phyloP scores from a whole-genome alignment of 352 stramenopile species.

The Pythium aquatile region DNA sequence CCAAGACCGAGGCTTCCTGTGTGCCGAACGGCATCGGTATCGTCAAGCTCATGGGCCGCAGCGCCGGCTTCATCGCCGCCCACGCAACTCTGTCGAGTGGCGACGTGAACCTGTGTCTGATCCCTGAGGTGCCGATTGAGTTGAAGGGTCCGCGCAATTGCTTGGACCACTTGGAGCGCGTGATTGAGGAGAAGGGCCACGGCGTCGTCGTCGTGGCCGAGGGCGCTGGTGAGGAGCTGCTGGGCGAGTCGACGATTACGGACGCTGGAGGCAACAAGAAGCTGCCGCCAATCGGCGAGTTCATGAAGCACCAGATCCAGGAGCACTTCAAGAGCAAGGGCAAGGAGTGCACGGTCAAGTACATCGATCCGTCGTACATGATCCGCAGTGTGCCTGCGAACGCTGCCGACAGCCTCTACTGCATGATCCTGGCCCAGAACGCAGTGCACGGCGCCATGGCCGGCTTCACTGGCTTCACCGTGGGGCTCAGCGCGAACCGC shows the following conservation, averaged over 20 bases:
- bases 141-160: conserved; percentile 91
- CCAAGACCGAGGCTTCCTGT: conserved; percentile 92
- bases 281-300: conserved; percentile 94
- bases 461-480: conserved; percentile 96
- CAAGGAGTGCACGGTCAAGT: conserved; percentile 93
- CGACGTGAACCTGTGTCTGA: conserved; percentile 97
- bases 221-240: conserved; percentile 94
- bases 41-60: conserved; percentile 99
- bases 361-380: conserved; percentile 99
- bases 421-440: conserved; percentile 98
- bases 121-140: conserved; percentile 97
- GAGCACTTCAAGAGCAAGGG: conserved; percentile 91
- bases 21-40: conserved; percentile 98
- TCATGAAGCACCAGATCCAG: conserved; percentile 95
- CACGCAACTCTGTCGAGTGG: conserved; percentile 96
- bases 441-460: conserved; percentile 98
- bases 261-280: conserved; percentile 96
- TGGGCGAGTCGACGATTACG: conserved; percentile 88
- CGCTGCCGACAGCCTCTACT: conserved; percentile 94
- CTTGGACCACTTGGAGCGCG: conserved; percentile 88
- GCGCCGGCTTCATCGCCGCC: conserved; percentile 96
- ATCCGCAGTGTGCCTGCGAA: conserved; percentile 94
- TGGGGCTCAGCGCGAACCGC: conserved; percentile 97
- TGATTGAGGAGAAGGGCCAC: conserved; percentile 95
- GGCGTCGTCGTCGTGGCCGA: conserved; percentile 98